Evolutionary conservation across 1,139 yeast species (phyloP), one percentile per base, ranked within the genome.

Genomic region (Scheffersomyces lignicola): DNA sequence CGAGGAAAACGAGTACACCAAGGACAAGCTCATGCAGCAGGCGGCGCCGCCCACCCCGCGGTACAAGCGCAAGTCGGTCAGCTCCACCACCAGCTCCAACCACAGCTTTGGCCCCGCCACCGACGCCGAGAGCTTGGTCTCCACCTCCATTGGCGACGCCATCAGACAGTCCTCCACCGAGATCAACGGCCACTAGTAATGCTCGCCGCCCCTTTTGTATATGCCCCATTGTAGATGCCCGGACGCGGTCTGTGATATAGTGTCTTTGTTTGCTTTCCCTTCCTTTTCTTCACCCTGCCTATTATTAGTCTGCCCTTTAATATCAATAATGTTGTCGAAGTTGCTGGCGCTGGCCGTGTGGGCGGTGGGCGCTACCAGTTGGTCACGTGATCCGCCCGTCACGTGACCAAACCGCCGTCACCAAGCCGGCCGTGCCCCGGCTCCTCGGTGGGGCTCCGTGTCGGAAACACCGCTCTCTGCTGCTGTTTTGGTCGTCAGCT

Each of bases 111-210:
- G 7, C 16, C 14, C 8, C 6, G 18, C 28, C 16, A 11, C 5
- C 7, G 50, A 38, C 39, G 44, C 39, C 41, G 73, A 65, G 38
- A 65, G 70, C 44, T 57, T 68, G 31, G 56, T 68, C 15, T 62
- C 68, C 21, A 52, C 62, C 15, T 60, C 70, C 4, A 59, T 67
- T 29, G 73, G 68, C 25, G 73, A 68, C 38, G 65, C 71, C 42
- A 51, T 68, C 36, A 58, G 71, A 44, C 63, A 60, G 42, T 51
- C 65, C 31, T 61, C 63, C 28, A 62, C 69, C 10, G 72, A 66
- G 48, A 56, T 68, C 26, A 58, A 57, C 39, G 62, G 64, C 32
- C 52, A 51, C 33, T 56, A 49, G 37, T 9, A 20, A 20, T 9
- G 23, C n/a, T n/a, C n/a, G n/a, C n/a, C n/a, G n/a, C n/a, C n/a